These are phyloP conservation scores for Cladorrhinum sp. DNA, from an alignment of 2,329 filamentous ascomycete genomes.

Conservation along the genomic window DNA sequence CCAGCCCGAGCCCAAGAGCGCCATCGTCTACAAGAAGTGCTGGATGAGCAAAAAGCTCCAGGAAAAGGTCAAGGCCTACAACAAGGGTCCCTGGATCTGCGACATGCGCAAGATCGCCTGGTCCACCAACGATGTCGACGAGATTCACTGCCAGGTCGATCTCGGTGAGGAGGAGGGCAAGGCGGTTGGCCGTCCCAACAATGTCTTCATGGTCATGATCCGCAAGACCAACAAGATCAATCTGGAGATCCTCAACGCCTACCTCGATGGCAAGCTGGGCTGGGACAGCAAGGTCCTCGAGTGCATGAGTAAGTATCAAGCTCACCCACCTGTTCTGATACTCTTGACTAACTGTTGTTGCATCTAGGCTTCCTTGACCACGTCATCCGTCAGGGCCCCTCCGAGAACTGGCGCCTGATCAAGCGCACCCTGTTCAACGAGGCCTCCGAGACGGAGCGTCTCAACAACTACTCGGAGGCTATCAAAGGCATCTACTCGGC, in stretches of 20 bases:
- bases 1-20: constrained; percentile 50
- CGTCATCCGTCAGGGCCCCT: constrained; percentile 75
- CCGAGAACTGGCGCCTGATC: constrained; percentile 63
- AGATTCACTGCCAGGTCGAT: constrained; percentile 56
- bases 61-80: constrained; percentile 44
- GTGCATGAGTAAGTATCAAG: constrained; percentile 60
- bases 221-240: constrained; percentile 65
- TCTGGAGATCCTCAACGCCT: constrained; percentile 62
- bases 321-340: not conserved
- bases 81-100: constrained; percentile 60
- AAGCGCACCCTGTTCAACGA: constrained; percentile 79
- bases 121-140: constrained; percentile 47
- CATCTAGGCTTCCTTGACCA: constrained; percentile 77
- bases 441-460: constrained; percentile 42
- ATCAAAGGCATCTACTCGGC: constrained; percentile 89
- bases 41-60: constrained; percentile 67
- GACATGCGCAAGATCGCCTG: constrained; percentile 87
- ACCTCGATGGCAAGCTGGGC: constrained; percentile 57
- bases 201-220: constrained; percentile 60
- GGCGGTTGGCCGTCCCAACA: constrained; percentile 32
- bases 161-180: constrained; percentile 61
- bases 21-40: constrained; percentile 67
- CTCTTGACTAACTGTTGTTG: not conserved
- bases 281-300: constrained; percentile 70
- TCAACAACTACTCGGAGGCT: constrained; percentile 63